Conservation (phyloP, 2,329 filamentous ascomycete species). For the Cercospora sp. region DNA sequence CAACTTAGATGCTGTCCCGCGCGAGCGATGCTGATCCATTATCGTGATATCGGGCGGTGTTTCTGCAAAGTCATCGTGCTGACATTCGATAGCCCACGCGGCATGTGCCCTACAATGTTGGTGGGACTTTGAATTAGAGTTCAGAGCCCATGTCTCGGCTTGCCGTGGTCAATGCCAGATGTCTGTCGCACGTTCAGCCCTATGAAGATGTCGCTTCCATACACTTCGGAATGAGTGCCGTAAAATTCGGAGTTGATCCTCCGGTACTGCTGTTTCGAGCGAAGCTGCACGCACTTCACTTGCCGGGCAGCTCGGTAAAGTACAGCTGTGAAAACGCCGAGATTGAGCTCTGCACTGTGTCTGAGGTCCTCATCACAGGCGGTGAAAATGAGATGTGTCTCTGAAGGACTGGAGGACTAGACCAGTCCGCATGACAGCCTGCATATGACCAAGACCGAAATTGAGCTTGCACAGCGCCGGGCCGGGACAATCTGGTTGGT, state of each 20-base stretch:
- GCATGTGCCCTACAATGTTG: neutral
- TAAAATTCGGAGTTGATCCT: neutral
- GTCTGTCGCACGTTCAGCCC: neutral
- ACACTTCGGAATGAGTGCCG: neutral
- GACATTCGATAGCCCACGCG: neutral
- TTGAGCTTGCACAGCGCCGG: slow-evolving; percentile 1
- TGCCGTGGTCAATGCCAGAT: neutral
- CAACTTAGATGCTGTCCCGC: neutral
- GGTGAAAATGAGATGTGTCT: neutral
- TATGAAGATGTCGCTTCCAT: neutral
- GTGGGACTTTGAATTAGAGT: slow-evolving; percentile 3
- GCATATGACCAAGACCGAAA: neutral
- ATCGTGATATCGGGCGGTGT: neutral
- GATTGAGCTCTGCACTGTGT: neutral
- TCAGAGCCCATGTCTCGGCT: neutral
- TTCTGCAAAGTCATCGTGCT: neutral
- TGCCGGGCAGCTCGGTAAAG: neutral
- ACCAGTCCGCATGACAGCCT: neutral
- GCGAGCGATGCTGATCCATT: neutral
- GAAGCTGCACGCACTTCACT: neutral
- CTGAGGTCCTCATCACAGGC: neutral
- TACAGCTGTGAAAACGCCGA: neutral
- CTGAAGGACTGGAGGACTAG: neutral
- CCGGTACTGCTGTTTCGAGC: neutral
- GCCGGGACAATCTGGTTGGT: slow-evolving; percentile 5